Conservation (phyloP, 2,329 filamentous ascomycete species). For the Lecanicillium sp. region DNA sequence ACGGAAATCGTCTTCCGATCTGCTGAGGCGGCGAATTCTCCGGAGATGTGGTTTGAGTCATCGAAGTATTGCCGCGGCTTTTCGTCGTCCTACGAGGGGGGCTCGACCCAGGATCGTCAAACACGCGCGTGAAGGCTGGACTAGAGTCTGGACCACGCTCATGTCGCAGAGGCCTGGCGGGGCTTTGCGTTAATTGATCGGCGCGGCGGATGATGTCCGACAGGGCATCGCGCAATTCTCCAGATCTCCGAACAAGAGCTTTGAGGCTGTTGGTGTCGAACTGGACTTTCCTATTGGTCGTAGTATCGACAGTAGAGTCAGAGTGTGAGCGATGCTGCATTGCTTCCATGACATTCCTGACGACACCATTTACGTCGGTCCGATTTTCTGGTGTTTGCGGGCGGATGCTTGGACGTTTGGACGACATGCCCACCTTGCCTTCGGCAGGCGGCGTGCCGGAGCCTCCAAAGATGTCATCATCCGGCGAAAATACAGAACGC, state of each 20-base stretch:
- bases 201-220: slow-evolving; percentile 52
- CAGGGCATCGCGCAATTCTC: slow-evolving; percentile 49
- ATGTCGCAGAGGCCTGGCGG: slow-evolving; percentile 40
- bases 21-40: slow-evolving; percentile 44
- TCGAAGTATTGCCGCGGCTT: slow-evolving; percentile 47
- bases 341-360: slow-evolving; percentile 55
- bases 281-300: slow-evolving; percentile 47
- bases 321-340: slow-evolving; percentile 49
- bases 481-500: slow-evolving; percentile 56
- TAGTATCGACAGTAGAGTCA: slow-evolving; percentile 27
- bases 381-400: slow-evolving; percentile 34
- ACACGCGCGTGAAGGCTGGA: slow-evolving; percentile 60
- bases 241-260: slow-evolving; percentile 55
- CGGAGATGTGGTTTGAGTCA: slow-evolving; percentile 40
- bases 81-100: slow-evolving; percentile 43
- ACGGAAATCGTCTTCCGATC: slow-evolving; percentile 47
- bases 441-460: slow-evolving; percentile 35
- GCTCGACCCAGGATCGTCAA: slow-evolving; percentile 52
- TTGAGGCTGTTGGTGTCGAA: slow-evolving; percentile 64
- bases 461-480: slow-evolving; percentile 58
- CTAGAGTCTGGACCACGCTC: slow-evolving; percentile 45
- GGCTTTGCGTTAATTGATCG: slow-evolving; percentile 51
- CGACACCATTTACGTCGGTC: slow-evolving; percentile 39
- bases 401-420: slow-evolving; percentile 25
- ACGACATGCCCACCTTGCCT: slow-evolving; percentile 22